A percentile compares a stretch with the other conserved stretches of the same genome.
Evolutionary conservation across 2,329 filamentous ascomycete species (phyloP).

Genomic region (Cryphonectria nitschkei): DNA sequence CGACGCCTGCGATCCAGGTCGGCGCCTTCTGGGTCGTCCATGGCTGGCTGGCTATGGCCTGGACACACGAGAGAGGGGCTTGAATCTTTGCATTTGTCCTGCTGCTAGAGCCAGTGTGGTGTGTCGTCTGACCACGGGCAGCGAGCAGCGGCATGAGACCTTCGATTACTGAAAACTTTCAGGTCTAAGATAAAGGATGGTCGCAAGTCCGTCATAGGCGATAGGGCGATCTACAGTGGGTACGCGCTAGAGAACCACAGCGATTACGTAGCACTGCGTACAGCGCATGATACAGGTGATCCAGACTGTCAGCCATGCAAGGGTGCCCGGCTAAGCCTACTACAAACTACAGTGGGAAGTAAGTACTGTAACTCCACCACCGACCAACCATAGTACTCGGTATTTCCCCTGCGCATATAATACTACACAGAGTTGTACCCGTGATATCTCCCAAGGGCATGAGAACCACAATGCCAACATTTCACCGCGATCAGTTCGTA

Average conservation of each 20-base stretch:
- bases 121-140: slow-evolving; percentile 4
- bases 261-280: background rate
- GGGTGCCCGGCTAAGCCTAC: background rate
- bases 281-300: background rate
- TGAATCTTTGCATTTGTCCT: background rate
- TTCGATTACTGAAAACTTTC: slow-evolving; percentile 1
- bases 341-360: no score
- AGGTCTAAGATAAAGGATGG: background rate
- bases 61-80: background rate
- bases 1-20: slow-evolving; percentile 16
- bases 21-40: slow-evolving; percentile 25
- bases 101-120: background rate
- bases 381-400: no score
- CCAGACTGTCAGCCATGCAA: no score
- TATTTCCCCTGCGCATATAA: background rate
- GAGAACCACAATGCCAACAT: background rate
- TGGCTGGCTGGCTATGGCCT: slow-evolving; percentile 12
- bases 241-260: background rate
- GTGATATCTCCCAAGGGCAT: background rate
- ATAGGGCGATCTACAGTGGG: background rate
- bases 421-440: background rate
- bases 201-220: background rate
- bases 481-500: background rate
- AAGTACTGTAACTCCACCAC: no score
- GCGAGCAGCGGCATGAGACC: background rate